These are phyloP conservation scores for Monotropa hypopitys DNA, from an alignment of 179 eudicot species.

Conservation along the genomic window DNA sequence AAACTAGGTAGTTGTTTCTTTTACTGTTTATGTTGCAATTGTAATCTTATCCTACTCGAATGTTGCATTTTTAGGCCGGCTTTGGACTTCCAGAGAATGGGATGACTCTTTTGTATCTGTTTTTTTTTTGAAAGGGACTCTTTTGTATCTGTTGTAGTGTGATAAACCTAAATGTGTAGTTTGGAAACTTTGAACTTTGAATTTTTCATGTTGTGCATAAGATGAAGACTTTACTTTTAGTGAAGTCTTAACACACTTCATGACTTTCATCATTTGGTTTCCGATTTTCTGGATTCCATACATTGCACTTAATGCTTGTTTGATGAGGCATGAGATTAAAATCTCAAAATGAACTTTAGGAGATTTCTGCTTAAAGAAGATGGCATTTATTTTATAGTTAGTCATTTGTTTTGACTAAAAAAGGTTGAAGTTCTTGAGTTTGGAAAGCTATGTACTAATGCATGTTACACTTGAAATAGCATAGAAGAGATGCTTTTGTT, in stretches of 20 bases:
- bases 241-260: background rate
- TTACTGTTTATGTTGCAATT: background rate
- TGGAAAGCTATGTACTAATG: background rate
- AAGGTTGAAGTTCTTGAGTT: background rate
- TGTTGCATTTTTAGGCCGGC: background rate
- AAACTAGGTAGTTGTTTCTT: background rate
- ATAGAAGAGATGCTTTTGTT: background rate
- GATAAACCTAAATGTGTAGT: background rate
- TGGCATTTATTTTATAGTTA: background rate
- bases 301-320: background rate
- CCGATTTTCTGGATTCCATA: background rate
- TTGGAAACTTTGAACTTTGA: background rate
- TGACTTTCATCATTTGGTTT: background rate
- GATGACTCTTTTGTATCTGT: background rate
- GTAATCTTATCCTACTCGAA: background rate
- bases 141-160: background rate
- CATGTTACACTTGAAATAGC: background rate
- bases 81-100: background rate
- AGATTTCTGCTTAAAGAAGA: background rate
- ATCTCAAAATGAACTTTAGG: background rate
- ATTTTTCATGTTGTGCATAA: background rate
- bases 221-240: no score
- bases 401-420: background rate
- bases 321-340: background rate
- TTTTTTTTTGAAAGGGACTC: no score